phyloP scores from a whole-genome alignment of 352 stramenopile species.

The Stramenopiles sp. region DNA sequence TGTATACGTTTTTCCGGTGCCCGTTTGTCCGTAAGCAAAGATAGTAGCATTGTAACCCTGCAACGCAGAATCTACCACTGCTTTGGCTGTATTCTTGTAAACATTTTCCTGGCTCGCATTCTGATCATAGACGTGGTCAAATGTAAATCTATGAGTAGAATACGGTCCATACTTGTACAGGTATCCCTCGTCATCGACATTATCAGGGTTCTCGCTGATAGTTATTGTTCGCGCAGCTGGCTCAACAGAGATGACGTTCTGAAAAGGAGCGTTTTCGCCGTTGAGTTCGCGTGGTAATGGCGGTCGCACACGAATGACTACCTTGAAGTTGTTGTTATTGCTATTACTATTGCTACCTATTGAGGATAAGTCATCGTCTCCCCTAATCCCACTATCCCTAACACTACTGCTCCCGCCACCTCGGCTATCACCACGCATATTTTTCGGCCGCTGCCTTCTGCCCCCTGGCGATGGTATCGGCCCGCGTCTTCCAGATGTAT shows the following conservation, averaged over 20 bases:
- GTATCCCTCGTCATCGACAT: neutral
- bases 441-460: no score
- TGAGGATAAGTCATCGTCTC: no score
- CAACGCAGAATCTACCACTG: constrained; percentile 35
- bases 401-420: no score
- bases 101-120: constrained; percentile 47
- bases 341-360: no score
- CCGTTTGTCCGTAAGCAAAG: constrained; percentile 56
- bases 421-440: no score
- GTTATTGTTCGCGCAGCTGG: constrained; percentile 25
- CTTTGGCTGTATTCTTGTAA: no score
- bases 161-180: neutral
- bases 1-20: constrained; percentile 57
- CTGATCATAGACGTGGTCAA: constrained; percentile 52
- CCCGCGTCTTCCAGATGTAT: no score
- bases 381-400: no score
- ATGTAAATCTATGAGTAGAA: constrained; percentile 49
- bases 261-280: neutral
- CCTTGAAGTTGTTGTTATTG: no score
- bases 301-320: constrained; percentile 52
- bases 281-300: constrained; percentile 43
- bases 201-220: neutral
- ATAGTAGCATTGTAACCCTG: constrained; percentile 54
- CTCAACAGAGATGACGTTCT: constrained; percentile 33
- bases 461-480: no score